Percentiles rank a stretch among this genome's conserved stretches.
Conservation (phyloP, 495 filamentous ascomycete genomes). For the Neurospora sp. region DNA sequence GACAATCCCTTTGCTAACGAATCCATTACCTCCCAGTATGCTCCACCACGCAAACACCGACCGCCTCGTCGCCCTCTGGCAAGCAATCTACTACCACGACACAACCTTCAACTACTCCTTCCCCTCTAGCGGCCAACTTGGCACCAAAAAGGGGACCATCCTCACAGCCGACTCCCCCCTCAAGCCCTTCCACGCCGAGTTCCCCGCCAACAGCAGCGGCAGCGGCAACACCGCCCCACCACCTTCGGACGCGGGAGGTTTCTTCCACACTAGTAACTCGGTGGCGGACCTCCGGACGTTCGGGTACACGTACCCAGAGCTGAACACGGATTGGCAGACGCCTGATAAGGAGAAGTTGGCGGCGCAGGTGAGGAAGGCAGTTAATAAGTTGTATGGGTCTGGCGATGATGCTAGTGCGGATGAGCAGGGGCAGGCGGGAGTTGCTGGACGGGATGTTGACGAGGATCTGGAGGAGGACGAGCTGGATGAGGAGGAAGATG, state of each 20-base stretch:
- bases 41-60: conserved; percentile 39
- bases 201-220: not conserved
- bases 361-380: conserved; percentile 10
- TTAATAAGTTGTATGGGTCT: conserved; percentile 26
- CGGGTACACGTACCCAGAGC: conserved; percentile 40
- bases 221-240: not conserved
- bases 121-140: conserved; percentile 20
- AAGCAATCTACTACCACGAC: conserved; percentile 23
- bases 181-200: conserved; percentile 34
- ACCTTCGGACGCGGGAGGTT: not conserved
- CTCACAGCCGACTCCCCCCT: conserved; percentile 30
- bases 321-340: conserved; percentile 13
- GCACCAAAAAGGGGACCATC: conserved; percentile 14
- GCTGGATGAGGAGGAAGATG: not conserved
- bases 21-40: conserved; percentile 15
- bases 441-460: not conserved
- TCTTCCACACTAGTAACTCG: conserved; percentile 31
- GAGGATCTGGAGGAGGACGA: not conserved
- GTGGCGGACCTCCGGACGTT: conserved; percentile 20
- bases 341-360: conserved; percentile 10
- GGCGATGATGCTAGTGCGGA: not conserved
- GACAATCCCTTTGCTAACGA: not conserved
- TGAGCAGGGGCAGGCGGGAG: not conserved
- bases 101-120: conserved; percentile 16
- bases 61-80: conserved; percentile 36